A percentile compares a stretch with the other conserved stretches of the same genome.
Evolutionary conservation across 2,329 filamentous ascomycete genomes (phyloP).

Genomic region (Botrytis paeoniae): DNA sequence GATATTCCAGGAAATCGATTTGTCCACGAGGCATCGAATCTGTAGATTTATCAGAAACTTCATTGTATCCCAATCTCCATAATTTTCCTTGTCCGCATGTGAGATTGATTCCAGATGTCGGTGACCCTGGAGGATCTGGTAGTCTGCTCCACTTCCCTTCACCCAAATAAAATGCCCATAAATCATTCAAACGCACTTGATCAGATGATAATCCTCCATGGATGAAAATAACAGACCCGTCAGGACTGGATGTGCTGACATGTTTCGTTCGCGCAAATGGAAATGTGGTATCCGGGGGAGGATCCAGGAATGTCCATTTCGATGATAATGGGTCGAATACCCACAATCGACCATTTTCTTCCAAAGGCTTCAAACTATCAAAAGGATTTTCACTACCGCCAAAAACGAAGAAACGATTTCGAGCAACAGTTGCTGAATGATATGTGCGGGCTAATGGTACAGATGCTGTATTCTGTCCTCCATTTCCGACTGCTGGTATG

Average conservation of each 20-base stretch:
- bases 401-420: slow-evolving; percentile 8
- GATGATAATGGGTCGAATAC: slow-evolving; percentile 6
- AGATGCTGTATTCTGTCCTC: background rate
- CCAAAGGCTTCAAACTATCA: background rate
- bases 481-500: slow-evolving; percentile 1
- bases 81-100: slow-evolving; percentile 5
- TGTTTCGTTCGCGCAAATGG: background rate
- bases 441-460: background rate
- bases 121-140: slow-evolving; percentile 1
- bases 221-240: slow-evolving; percentile 1
- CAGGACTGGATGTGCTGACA: background rate
- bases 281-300: slow-evolving; percentile 8
- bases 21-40: background rate
- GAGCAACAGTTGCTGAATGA: slow-evolving; percentile 8
- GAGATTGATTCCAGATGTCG: background rate
- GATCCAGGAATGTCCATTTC: slow-evolving; percentile 5
- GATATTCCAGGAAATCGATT: background rate
- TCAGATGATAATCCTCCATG: slow-evolving; percentile 5
- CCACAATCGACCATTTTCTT: slow-evolving; percentile 16
- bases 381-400: background rate
- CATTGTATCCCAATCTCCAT: background rate
- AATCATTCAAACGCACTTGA: background rate
- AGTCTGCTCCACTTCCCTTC: slow-evolving; percentile 13
- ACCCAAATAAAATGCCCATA: slow-evolving; percentile 14
- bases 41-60: background rate